Evolutionary conservation across 768 basidiomycete genomes (phyloP).

Genomic region (Mycena crocata): DNA sequence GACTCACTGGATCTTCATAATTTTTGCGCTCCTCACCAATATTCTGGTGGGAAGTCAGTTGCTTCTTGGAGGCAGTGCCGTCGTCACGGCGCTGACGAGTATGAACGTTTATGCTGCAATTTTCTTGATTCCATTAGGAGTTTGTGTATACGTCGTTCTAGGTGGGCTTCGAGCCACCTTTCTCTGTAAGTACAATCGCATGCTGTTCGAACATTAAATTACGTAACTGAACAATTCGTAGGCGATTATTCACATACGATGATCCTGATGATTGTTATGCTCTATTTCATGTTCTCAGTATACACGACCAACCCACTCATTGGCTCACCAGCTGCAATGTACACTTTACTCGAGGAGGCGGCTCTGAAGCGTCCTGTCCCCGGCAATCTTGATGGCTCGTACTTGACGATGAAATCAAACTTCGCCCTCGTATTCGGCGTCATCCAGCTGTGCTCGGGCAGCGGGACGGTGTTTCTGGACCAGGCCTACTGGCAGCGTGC

Average conservation of each 20-base stretch:
- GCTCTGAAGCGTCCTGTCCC: constrained; percentile 56
- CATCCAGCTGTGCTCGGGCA: constrained; percentile 17
- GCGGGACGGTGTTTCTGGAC: constrained; percentile 40
- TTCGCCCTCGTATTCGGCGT: constrained; percentile 55
- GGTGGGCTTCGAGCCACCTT: constrained; percentile 60
- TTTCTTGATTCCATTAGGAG: constrained; percentile 58
- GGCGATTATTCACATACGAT: constrained; percentile 32
- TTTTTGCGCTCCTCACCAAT: constrained; percentile 64
- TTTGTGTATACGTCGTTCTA: constrained; percentile 55
- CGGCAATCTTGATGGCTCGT: constrained; percentile 64
- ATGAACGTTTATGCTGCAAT: constrained; percentile 58
- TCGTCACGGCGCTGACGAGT: constrained; percentile 57
- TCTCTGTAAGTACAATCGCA: constrained; percentile 58
- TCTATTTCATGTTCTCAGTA: constrained; percentile 45
- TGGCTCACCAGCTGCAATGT: constrained; percentile 51
- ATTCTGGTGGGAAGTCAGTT: constrained; percentile 64
- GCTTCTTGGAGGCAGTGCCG: constrained; percentile 60
- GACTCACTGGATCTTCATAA: constrained; percentile 61
- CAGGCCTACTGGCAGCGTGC: constrained; percentile 64
- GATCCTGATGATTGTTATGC: constrained; percentile 30
- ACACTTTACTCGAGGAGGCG: constrained; percentile 60
- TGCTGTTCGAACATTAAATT: constrained; percentile 50
- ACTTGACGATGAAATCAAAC: constrained; percentile 67
- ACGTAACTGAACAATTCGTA: constrained; percentile 36
- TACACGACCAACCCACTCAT: constrained; percentile 39